Base-by-base conservation (phyloP, 495 filamentous ascomycete genomes). In the Aspergillus mulundensis region DNA sequence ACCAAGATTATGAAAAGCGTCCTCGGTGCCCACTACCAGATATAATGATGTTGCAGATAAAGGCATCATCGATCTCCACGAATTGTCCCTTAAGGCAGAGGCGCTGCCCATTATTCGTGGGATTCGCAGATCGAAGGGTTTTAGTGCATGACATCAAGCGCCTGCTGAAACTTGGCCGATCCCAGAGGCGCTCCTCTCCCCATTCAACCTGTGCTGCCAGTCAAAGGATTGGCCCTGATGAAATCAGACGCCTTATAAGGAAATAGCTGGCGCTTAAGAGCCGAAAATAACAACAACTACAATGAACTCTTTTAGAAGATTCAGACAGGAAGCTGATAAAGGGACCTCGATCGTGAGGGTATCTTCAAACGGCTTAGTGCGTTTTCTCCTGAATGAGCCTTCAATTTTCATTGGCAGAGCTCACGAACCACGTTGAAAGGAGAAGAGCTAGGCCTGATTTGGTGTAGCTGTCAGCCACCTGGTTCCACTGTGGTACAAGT, bases 141-240 rank as follows among this genome's bases (percentile, higher is more conserved):
- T 50, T 50, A 59, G 73, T 74, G 32, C 34, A 50, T 50, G 72
- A 75, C 72, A 75, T 75, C 70, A 75, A 59, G 72, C 70, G 72
- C 67, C 59, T 67, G 56, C 66, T 70, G 70, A 72, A 74, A 74
- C 70, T 58, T 24, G 38, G 59, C 39, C 43, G 19, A 44, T 18
- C 51, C 28, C 25, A 54, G 25, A 10, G 24, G 36, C 51, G 4
- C 15, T 56, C 45, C 44, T 41, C 44, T 48, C 44, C n/a, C 43
- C 15, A 60, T 40, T 24, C 16, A 11, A 49, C 21, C 45, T 38
- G n/a, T 45, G 39, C 19, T 23, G 32, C 50, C 18, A 36, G 40
- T 23, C 25, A 46, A 46, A 19, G 23, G 57, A 54, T 54, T 55
- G 46, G 46, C 18, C 36, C 24, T 24, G 12, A 42, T 4, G 16